Evolutionary conservation across 1,284 basidiomycete genomes (phyloP).

Genomic region (Puccinia brachypodii): DNA sequence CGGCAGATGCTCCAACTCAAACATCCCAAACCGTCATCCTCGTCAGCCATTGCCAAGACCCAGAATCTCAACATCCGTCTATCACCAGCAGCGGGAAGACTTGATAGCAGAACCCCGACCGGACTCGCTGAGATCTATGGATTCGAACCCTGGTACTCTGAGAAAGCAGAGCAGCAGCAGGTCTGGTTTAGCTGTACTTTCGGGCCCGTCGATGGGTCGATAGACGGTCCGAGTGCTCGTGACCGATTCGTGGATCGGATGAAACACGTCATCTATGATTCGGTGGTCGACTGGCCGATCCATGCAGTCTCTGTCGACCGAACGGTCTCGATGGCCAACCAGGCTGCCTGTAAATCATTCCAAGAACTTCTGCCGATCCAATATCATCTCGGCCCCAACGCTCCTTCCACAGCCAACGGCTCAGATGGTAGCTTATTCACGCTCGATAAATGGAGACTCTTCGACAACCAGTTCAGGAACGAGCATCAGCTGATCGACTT

Average conservation of each 20-base stretch:
- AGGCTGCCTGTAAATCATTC: conserved; percentile 22
- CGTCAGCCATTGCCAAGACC: background rate
- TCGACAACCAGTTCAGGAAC: conserved; percentile 11
- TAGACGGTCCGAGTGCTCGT: background rate
- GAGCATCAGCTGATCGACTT: background rate
- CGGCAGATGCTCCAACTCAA: background rate
- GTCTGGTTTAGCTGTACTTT: background rate
- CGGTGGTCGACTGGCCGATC: conserved; percentile 26
- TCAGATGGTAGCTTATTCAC: background rate
- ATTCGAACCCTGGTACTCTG: background rate
- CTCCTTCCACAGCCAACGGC: background rate
- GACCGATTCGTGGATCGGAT: conserved; percentile 32
- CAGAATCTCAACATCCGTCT: background rate
- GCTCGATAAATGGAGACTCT: conserved; percentile 19
- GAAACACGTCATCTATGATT: conserved; percentile 34
- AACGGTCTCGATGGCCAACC: conserved; percentile 35
- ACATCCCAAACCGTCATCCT: background rate
- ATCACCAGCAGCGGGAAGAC: background rate
- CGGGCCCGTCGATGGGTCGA: background rate
- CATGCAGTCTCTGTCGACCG: conserved; percentile 36
- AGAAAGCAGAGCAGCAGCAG: too few relatives aligned
- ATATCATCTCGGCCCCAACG: background rate
- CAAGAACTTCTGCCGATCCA: conserved; percentile 19
- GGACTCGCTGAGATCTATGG: background rate
- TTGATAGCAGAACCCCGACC: background rate